Conservation (phyloP, 2,329 filamentous ascomycete genomes). For the Sporothrix dimorphospora region DNA sequence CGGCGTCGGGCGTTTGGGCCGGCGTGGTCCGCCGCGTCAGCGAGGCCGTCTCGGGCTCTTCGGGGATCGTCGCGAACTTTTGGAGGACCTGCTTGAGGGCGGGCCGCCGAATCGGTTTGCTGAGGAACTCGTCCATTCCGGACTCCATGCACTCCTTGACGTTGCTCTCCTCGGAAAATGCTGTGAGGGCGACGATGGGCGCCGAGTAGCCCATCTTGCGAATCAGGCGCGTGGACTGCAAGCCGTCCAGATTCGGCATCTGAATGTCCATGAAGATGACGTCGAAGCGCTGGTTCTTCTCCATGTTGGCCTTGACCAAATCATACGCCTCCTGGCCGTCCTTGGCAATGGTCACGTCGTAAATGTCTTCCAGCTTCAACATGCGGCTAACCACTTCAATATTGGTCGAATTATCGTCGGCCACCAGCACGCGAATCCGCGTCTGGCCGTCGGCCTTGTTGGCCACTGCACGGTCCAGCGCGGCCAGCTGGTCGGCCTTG, state of each 20-base stretch:
- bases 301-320: slow-evolving; percentile 80
- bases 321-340: slow-evolving; percentile 88
- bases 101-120: slow-evolving; percentile 76
- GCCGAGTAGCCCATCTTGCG: slow-evolving; percentile 83
- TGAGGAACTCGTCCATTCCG: slow-evolving; percentile 89
- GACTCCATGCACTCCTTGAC: slow-evolving; percentile 83
- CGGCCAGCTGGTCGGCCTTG: slow-evolving; percentile 64
- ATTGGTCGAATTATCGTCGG: slow-evolving; percentile 68
- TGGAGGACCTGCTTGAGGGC: slow-evolving; percentile 84
- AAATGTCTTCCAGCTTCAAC: slow-evolving; percentile 77
- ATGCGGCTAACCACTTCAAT: slow-evolving; percentile 63
- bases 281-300: slow-evolving; percentile 71
- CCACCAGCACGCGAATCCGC: slow-evolving; percentile 81
- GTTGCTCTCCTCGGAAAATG: slow-evolving; percentile 89
- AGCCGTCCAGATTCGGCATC: slow-evolving; percentile 90
- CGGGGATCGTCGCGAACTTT: slow-evolving; percentile 79
- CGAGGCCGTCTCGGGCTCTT: slow-evolving; percentile 60
- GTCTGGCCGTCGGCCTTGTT: slow-evolving; percentile 57
- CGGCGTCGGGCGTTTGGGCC: slow-evolving; percentile 30
- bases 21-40: slow-evolving; percentile 42
- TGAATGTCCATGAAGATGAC: slow-evolving; percentile 96
- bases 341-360: slow-evolving; percentile 85
- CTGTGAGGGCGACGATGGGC: slow-evolving; percentile 88
- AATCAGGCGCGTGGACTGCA: slow-evolving; percentile 84
- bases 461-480: slow-evolving; percentile 66